phyloP scores from a whole-genome alignment of 306 rosid species.

The Vigna reflexopilosa region DNA sequence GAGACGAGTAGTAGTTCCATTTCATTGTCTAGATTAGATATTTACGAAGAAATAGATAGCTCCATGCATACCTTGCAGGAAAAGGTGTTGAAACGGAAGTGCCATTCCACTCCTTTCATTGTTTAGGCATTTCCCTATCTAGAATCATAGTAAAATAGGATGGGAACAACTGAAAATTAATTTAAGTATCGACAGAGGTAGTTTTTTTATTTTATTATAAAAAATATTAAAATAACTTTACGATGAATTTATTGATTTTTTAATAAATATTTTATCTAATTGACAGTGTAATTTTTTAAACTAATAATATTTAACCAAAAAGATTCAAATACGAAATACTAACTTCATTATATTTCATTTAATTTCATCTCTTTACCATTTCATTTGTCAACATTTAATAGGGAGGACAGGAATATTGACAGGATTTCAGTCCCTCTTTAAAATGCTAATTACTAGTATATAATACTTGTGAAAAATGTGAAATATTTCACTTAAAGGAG shows the following conservation, averaged over 20 bases:
- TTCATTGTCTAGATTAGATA: background rate
- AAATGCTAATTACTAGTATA: background rate
- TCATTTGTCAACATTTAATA: too few species aligned
- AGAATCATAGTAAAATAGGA: background rate
- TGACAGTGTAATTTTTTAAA: too few species aligned
- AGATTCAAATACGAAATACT: background rate
- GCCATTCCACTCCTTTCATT: background rate
- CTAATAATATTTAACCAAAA: too few species aligned
- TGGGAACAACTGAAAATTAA: background rate
- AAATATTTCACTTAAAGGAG: background rate
- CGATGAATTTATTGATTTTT: too few species aligned
- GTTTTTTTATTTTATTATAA: too few species aligned
- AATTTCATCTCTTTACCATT: background rate
- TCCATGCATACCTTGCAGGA: background rate
- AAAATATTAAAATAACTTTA: too few species aligned
- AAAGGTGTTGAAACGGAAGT: background rate
- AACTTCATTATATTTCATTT: background rate
- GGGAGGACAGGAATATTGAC: too few species aligned
- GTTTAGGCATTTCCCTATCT: background rate
- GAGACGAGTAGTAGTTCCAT: background rate
- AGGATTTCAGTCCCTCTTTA: too few species aligned
- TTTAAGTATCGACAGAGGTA: too few species aligned
- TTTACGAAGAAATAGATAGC: background rate
- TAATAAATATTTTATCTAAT: too few species aligned
- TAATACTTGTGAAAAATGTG: background rate